Percentiles rank a stretch among this genome's conserved stretches.
Evolutionary conservation across 169 alveolate species (phyloP).

Genomic region (Amoebophrya sp.): DNA sequence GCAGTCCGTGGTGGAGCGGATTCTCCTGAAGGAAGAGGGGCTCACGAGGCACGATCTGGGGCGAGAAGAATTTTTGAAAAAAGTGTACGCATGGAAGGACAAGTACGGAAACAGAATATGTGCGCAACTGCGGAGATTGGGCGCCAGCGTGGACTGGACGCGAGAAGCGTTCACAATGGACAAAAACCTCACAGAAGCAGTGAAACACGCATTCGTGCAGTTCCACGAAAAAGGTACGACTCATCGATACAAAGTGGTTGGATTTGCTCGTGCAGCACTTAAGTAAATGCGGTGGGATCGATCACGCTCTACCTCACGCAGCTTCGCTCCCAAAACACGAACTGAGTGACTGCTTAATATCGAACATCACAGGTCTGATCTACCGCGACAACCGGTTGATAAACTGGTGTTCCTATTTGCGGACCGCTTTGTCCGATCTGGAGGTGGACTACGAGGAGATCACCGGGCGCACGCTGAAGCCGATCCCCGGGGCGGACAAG

Average conservation of each 20-base stretch:
- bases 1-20: constrained; percentile 94
- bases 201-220: too few relatives aligned
- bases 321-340: too few relatives aligned
- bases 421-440: constrained; percentile 96
- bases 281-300: too few relatives aligned
- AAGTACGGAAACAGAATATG: constrained; percentile 83
- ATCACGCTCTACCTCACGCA: too few relatives aligned
- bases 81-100: constrained; percentile 97
- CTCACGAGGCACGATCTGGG: constrained; percentile 88
- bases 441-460: constrained; percentile 94
- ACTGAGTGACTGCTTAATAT: too few relatives aligned
- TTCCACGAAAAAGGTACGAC: too few relatives aligned
- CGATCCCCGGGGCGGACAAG: background rate
- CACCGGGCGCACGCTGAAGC: constrained; percentile 53
- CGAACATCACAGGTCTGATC: too few relatives aligned
- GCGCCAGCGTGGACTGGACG: constrained; percentile 94
- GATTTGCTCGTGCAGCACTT: too few relatives aligned
- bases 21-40: constrained; percentile 76
- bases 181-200: constrained; percentile 76
- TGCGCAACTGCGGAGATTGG: constrained; percentile 69
- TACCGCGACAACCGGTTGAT: constrained; percentile 91
- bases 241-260: too few relatives aligned
- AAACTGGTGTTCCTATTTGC: constrained; percentile 93
- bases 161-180: constrained; percentile 95
- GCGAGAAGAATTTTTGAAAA: constrained; percentile 83